A percentile compares a stretch with the other conserved stretches of the same genome.
These are phyloP conservation scores for Pleurotus cornucopiae DNA, from an alignment of 768 basidiomycete genomes.

Conservation along the genomic window DNA sequence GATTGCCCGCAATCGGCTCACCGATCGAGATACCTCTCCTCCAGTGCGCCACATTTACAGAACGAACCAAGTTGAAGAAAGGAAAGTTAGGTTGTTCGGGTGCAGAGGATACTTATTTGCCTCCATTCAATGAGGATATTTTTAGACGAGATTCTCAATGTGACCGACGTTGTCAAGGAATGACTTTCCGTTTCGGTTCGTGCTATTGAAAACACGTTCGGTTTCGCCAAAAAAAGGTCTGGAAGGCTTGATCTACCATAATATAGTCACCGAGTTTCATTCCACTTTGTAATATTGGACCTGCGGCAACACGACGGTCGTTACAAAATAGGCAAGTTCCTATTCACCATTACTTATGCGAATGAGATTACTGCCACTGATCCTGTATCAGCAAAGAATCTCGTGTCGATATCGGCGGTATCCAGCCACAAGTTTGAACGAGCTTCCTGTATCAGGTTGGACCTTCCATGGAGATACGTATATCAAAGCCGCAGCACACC, in stretches of 20 bases:
- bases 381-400: neutral
- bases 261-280: neutral
- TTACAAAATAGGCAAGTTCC: neutral
- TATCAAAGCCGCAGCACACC: too few relatives aligned
- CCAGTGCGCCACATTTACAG: neutral
- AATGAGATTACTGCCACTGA: neutral
- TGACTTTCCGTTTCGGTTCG: neutral
- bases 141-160: too few relatives aligned
- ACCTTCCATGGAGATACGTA: neutral
- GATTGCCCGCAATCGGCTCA: neutral
- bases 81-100: conserved; percentile 1
- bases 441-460: conserved; percentile 8
- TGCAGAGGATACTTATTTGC: neutral
- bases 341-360: neutral
- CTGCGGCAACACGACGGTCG: neutral
- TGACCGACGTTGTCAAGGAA: conserved; percentile 7
- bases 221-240: neutral
- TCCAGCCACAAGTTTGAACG: conserved; percentile 5
- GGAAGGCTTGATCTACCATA: neutral
- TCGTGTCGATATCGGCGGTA: neutral
- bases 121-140: too few relatives aligned
- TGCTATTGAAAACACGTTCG: neutral
- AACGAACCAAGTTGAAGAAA: neutral
- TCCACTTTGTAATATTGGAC: neutral
- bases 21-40: neutral